Base-by-base conservation (phyloP, 768 basidiomycete species). In the Multifurca ochricompacta region DNA sequence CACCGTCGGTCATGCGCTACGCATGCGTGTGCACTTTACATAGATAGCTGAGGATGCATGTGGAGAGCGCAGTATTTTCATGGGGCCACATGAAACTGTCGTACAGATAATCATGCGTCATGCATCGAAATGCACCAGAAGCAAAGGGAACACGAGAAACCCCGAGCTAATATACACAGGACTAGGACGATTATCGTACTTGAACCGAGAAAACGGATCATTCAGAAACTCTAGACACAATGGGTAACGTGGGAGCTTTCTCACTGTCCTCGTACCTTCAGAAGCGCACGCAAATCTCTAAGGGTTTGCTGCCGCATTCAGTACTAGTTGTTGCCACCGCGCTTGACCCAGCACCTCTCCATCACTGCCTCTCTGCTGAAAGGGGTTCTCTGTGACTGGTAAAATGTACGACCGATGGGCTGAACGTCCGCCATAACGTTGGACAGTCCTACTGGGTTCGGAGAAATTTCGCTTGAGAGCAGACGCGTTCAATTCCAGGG, bases 301-400 rank as follows among this genome's bases (percentile, higher is more conserved):
- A 28, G 34, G 27, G 23, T 36, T 46, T 14, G 30, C 31, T 3
- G 55, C 55, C n/a, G 55, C 55, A 18, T 5, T 51, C 25, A 51
- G 47, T 40, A 56, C 50, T 4, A 59, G 52, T 14, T 23, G 44
- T 23, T 28, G 48, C 59, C 56, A 60, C 36, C 54, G 52, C 7
- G 35, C 14, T 18, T 34, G 21, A 34, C 51, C 59, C 27, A 41
- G 18, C 14, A 44, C 34, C 47, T 58, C 44, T 14, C 34, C 45
- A 4, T 54, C 40, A 27, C 48, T 45, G 5, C 13, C 56, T 16
- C 21, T 42, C 25, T 19, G 40, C 31, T 44, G 19, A 28, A 37
- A 8, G 13, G 35, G 2, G 3, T 9, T 30, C n/a, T 39, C 31
- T 0, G 36, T 13, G 18, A 16, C n/a, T 1, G 42, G 30, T 16